Conservation (phyloP, 345 rosid genomes). For the Garcia nutans region DNA sequence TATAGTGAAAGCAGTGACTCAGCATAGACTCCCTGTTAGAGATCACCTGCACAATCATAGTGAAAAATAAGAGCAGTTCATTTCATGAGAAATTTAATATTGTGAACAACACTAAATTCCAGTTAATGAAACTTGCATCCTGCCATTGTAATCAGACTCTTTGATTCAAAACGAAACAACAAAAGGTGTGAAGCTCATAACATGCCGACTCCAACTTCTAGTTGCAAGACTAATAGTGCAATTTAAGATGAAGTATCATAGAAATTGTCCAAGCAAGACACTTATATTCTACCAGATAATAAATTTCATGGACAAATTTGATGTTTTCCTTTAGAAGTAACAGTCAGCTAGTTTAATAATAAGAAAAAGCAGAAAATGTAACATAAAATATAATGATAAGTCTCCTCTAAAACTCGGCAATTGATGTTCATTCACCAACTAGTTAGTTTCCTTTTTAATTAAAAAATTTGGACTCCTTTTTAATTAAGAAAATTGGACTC, state of each 20-base stretch:
- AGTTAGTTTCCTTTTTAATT: too few species aligned
- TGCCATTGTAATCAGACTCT: constrained; percentile 5
- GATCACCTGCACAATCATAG: constrained; percentile 55
- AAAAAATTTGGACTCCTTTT: too few species aligned
- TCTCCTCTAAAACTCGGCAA: too few species aligned
- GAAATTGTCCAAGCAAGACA: background rate
- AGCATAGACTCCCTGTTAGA: constrained; percentile 52
- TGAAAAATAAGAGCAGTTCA: constrained; percentile 18
- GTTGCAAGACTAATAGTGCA: background rate
- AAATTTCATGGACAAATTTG: background rate
- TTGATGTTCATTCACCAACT: too few species aligned
- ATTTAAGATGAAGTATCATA: background rate
- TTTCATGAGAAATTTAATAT: constrained; percentile 3
- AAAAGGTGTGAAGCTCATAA: background rate
- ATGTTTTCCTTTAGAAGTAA: background rate
- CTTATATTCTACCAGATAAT: background rate
- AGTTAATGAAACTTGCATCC: background rate
- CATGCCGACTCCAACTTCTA: constrained; percentile 1
- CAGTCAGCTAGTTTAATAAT: background rate
- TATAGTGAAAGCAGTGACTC: constrained; percentile 46
- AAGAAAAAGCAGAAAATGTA: too few species aligned
- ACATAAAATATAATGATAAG: too few species aligned
- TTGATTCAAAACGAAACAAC: background rate
- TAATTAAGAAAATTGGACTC: too few species aligned
- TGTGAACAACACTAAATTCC: background rate